Percentiles rank a stretch among this genome's conserved stretches.
These are phyloP conservation scores for Fusarium burgessii DNA, from an alignment of 2,329 filamentous ascomycete species.

Conservation along the genomic window DNA sequence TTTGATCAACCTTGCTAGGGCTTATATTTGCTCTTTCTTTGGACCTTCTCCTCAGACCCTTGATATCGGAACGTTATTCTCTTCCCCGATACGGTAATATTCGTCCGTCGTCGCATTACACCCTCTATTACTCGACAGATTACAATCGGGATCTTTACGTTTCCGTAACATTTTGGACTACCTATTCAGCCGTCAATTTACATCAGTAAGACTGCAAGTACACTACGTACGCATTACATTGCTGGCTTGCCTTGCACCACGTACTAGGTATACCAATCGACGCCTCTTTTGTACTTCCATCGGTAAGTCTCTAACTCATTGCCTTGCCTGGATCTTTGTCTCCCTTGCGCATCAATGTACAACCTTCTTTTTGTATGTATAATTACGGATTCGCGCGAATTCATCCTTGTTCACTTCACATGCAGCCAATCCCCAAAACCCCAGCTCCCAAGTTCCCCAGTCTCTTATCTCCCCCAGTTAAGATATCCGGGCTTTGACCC, in stretches of 20 bases:
- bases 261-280: slow-evolving; percentile 25
- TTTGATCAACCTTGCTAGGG: slow-evolving; percentile 17
- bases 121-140: slow-evolving; percentile 16
- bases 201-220: slow-evolving; percentile 8
- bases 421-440: slow-evolving; percentile 13
- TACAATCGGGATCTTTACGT: slow-evolving; percentile 30
- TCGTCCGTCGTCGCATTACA: slow-evolving; percentile 41
- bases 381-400: slow-evolving; percentile 10
- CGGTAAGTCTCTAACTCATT: slow-evolving; percentile 26
- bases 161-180: slow-evolving; percentile 24
- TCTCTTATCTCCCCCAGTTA: slow-evolving; percentile 40
- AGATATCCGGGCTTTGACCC: slow-evolving; percentile 31
- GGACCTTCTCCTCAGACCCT: slow-evolving; percentile 12
- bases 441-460: slow-evolving; percentile 29
- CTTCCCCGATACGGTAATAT: slow-evolving; percentile 39
- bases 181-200: slow-evolving; percentile 5
- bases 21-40: slow-evolving; percentile 10
- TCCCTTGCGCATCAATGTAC: slow-evolving; percentile 27
- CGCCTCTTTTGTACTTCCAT: slow-evolving; percentile 28
- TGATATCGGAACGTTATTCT: slow-evolving; percentile 25
- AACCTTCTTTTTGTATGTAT: slow-evolving; percentile 12
- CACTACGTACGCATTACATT: slow-evolving; percentile 24
- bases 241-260: slow-evolving; percentile 29
- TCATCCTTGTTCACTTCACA: slow-evolving; percentile 18
- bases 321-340: slow-evolving; percentile 2